Evolutionary conservation across 345 rosid species (phyloP), one percentile per base, ranked within the genome.

Genomic region (Toxicodendron radicans): DNA sequence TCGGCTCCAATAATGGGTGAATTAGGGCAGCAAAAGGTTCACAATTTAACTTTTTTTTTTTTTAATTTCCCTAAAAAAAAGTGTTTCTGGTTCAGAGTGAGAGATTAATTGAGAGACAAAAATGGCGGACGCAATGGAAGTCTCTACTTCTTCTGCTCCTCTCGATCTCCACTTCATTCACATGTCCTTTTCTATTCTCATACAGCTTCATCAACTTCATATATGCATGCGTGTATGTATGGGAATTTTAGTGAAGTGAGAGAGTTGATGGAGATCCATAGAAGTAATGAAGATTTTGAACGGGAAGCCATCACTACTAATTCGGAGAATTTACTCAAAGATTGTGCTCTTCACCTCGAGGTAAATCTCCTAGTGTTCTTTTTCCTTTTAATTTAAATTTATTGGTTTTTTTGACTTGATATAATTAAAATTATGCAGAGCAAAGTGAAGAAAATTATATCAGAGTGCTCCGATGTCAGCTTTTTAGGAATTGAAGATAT

Each of bases 21-120:
- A 76, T 73, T 92, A 75, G 98, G 98, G 94, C 92, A 93, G 70
- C 88, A 93, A 64, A 89, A 95, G 78, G 95, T 92, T n/a, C n/a
- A n/a, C n/a, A n/a, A n/a, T n/a, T n/a, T n/a, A n/a, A n/a, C n/a
- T 70, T 63, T 69, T 20, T 35, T 35, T 52, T 23, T 70, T 70
- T 71, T 59, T 57, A 71, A 71, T 71, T 71, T 71, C 74, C 74
- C 74, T 58, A 66, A 46, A 59, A 70, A 70, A 56, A 12, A 70
- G 17, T 4, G 8, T n/a, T n/a, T n/a, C n/a, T 52, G 3, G 7
- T 24, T 33, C 17, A 23, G 66, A 45, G n/a, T 20, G 24, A 45
- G 7, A 45, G 10, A 45, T 7, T 45, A 32, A 57, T 46, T 49
- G 48, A 46, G 68, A 54, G 57, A n/a, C n/a, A 51, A 73, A n/a